Conservation (phyloP, 768 basidiomycete species). For the Tulasnella calospora region DNA sequence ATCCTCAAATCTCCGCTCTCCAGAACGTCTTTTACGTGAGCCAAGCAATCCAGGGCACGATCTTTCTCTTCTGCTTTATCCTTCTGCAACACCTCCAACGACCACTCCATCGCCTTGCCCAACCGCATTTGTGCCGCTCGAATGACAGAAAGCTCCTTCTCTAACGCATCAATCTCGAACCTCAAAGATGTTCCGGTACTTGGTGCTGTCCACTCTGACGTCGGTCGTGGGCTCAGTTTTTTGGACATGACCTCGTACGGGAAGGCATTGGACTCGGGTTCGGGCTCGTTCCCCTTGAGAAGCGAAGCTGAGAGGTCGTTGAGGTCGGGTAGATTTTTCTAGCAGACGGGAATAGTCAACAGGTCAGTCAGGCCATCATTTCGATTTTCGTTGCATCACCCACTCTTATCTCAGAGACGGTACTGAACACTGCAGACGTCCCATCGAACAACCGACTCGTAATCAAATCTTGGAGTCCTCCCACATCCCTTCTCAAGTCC, state of each 20-base stretch:
- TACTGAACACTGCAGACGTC: constrained; percentile 75
- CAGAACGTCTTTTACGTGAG: constrained; percentile 72
- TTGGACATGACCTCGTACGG: constrained; percentile 29
- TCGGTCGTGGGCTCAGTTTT: constrained; percentile 30
- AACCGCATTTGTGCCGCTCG: constrained; percentile 57
- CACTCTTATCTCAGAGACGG: constrained; percentile 72
- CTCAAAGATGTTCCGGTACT: constrained; percentile 47
- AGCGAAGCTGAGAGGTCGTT: constrained; percentile 14
- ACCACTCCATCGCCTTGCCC: constrained; percentile 67
- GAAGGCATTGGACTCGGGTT: background rate
- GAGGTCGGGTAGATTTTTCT: constrained; percentile 26
- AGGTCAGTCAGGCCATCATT: background rate
- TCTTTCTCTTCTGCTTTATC: constrained; percentile 46
- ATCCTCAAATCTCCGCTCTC: constrained; percentile 43
- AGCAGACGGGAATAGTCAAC: constrained; percentile 33
- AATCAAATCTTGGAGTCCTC: constrained; percentile 58
- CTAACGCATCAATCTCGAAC: constrained; percentile 59
- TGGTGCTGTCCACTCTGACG: constrained; percentile 50
- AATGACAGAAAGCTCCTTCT: constrained; percentile 54
- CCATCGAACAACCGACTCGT: constrained; percentile 73
- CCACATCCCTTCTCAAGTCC: constrained; percentile 24
- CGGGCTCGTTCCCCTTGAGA: background rate
- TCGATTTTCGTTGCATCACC: constrained; percentile 28
- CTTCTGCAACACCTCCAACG: constrained; percentile 63
- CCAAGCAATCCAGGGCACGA: constrained; percentile 63